These are phyloP conservation scores for Grifola frondosa DNA, from an alignment of 1,284 basidiomycete genomes.

Conservation along the genomic window DNA sequence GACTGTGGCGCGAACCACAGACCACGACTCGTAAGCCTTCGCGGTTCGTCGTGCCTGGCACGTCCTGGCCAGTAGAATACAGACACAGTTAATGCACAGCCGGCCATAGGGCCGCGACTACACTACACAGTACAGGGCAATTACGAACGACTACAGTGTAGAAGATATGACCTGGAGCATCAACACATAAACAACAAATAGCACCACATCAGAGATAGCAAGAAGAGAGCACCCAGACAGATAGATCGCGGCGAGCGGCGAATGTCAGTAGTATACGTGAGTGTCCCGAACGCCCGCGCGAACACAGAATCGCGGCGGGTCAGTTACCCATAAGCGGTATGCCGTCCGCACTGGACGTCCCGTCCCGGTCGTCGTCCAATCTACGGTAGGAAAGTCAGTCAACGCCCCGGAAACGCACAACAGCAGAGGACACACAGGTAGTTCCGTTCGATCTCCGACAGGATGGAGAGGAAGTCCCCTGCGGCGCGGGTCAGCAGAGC, in stretches of 20 bases:
- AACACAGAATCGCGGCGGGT: constrained; percentile 6
- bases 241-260: background rate
- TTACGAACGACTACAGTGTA: no score
- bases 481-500: constrained; percentile 6
- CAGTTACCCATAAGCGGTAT: constrained; percentile 45
- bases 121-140: background rate
- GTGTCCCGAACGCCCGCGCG: background rate
- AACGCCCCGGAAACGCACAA: constrained; percentile 10
- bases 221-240: background rate
- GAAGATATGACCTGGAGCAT: no score
- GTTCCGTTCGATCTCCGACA: constrained; percentile 86
- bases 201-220: constrained; percentile 1
- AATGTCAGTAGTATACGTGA: no score
- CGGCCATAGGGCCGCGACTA: background rate
- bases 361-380: constrained; percentile 74
- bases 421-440: constrained; percentile 58
- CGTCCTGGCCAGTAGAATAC: background rate
- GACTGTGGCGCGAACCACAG: background rate
- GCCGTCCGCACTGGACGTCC: constrained; percentile 55
- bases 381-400: constrained; percentile 37
- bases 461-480: constrained; percentile 89
- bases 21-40: background rate
- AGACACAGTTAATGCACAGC: no score
- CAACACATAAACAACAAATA: constrained; percentile 1
- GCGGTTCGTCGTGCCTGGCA: background rate